Conservation (phyloP, 371 early-diverging fungal species). For the Chytridium lagenaria region DNA sequence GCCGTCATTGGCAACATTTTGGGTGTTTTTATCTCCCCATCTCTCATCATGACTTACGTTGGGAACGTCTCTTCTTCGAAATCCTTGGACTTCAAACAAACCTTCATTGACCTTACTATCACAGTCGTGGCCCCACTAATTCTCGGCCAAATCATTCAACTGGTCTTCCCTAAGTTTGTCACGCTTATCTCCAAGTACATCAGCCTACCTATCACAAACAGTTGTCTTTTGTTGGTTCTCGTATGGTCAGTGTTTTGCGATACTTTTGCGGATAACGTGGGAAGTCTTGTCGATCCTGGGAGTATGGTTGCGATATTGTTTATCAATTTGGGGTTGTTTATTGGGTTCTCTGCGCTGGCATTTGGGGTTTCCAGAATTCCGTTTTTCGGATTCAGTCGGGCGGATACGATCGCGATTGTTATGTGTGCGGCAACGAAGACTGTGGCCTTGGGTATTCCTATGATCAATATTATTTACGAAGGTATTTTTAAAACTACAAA, state of each 20-base stretch:
- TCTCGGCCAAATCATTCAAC: conserved; percentile 70
- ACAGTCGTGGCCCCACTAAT: conserved; percentile 71
- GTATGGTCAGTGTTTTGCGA: conserved; percentile 81
- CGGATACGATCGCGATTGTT: conserved; percentile 64
- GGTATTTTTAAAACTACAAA: not conserved
- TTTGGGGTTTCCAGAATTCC: conserved; percentile 51
- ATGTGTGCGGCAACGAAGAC: conserved; percentile 77
- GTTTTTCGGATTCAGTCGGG: conserved; percentile 53
- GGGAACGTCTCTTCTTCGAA: conserved; percentile 42
- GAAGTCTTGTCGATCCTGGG: conserved; percentile 57
- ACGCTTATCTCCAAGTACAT: conserved; percentile 59
- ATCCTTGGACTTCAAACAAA: conserved; percentile 59
- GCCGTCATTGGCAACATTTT: conserved; percentile 77
- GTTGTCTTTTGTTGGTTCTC: conserved; percentile 65
- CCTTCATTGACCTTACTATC: conserved; percentile 64
- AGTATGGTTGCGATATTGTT: conserved; percentile 65
- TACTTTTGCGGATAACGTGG: conserved; percentile 67
- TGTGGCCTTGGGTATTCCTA: conserved; percentile 77
- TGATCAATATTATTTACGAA: conserved; percentile 75
- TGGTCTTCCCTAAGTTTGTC: conserved; percentile 61
- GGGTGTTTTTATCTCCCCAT: conserved; percentile 77
- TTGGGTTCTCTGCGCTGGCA: conserved; percentile 53
- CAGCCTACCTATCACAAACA: conserved; percentile 66
- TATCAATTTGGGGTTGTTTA: conserved; percentile 60
- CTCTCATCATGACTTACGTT: conserved; percentile 60